These are phyloP conservation scores for Debaryomyces fabryi DNA, from an alignment of 1,139 yeast genomes.

Conservation along the genomic window DNA sequence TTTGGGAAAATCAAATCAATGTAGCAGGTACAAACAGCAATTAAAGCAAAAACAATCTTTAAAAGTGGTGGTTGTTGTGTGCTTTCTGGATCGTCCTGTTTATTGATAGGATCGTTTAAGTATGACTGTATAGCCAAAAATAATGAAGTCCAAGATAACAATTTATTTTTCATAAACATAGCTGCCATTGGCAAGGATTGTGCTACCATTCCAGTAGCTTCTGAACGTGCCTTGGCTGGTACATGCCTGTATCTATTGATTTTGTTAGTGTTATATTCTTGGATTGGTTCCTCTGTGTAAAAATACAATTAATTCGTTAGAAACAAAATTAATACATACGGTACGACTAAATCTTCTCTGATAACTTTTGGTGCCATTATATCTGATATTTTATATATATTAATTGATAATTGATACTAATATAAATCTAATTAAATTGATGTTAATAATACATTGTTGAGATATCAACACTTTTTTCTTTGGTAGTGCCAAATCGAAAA, in stretches of 20 bases:
- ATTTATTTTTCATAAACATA: conserved; percentile 56
- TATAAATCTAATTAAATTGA: neutral
- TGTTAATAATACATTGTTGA: neutral
- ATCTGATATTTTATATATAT: neutral
- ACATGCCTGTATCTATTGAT: conserved; percentile 46
- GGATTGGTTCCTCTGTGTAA: neutral
- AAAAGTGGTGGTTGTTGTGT: conserved; percentile 45
- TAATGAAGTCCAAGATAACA: conserved; percentile 60
- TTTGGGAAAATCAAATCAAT: conserved; percentile 50
- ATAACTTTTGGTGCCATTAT: conserved; percentile 31
- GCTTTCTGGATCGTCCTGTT: conserved; percentile 27
- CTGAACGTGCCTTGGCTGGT: conserved; percentile 52
- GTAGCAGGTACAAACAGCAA: conserved; percentile 55
- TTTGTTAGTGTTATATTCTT: conserved; percentile 12
- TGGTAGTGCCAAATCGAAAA: conserved; percentile 6
- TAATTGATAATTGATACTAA: neutral
- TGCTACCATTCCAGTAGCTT: conserved; percentile 49
- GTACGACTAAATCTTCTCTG: conserved; percentile 43
- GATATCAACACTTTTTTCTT: conserved; percentile 4
- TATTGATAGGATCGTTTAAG: conserved; percentile 51
- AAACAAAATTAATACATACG: conserved; percentile 26
- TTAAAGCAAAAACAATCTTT: conserved; percentile 47
- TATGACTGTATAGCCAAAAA: conserved; percentile 54
- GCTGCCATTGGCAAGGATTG: conserved; percentile 74
- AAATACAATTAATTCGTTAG: neutral